Base-by-base conservation (phyloP, 2,329 filamentous ascomycete genomes). In the Phaeophleospora eucalypticola region DNA sequence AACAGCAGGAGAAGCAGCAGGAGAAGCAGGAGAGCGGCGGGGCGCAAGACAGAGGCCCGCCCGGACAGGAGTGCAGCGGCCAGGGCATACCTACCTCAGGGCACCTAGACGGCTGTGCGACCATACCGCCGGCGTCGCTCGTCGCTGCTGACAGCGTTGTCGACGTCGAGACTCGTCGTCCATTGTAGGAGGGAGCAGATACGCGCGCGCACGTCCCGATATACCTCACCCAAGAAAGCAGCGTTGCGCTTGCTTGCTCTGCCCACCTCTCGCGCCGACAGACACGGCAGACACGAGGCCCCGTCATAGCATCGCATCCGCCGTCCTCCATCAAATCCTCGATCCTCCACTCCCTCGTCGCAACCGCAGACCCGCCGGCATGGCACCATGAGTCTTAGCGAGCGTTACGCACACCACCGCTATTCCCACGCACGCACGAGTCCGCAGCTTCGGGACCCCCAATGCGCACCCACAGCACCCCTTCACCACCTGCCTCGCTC, bases 351-450 rank as follows among this genome's bases (percentile, higher is more conserved):
- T 36, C 36, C 16, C n/a, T n/a, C n/a, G n/a, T n/a, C n/a, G n/a
- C n/a, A n/a, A n/a, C n/a, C 29, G 19, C 18, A 27, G 41, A 41
- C 33, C 46, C 58, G 56, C 42, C 50, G 53, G 52, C 48, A 59
- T 61, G 59, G 58, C 8, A 37, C 45, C 17, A 41, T 49, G 46
- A 52, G 49, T 29, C 45, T 56, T 55, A 58, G 46, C 55, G 57
- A 61, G 27, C 46, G 61, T 63, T 46, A 47, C 54, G 61, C 60
- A 58, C 49, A 37, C 41, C 42, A 43, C 45, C 41, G 41, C 44
- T 45, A 52, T 50, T 35, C 48, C 27, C 49, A 48, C 24, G 24
- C 24, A 29, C 24, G 12, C 24, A 29, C 24, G 24, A 29, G 12
- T 29, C 24, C 24, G 24, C 24, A 29, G 24, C 24, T 43, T 50